These are phyloP conservation scores for Agrocybe chaxingu DNA, from an alignment of 768 basidiomycete species.

Conservation along the genomic window DNA sequence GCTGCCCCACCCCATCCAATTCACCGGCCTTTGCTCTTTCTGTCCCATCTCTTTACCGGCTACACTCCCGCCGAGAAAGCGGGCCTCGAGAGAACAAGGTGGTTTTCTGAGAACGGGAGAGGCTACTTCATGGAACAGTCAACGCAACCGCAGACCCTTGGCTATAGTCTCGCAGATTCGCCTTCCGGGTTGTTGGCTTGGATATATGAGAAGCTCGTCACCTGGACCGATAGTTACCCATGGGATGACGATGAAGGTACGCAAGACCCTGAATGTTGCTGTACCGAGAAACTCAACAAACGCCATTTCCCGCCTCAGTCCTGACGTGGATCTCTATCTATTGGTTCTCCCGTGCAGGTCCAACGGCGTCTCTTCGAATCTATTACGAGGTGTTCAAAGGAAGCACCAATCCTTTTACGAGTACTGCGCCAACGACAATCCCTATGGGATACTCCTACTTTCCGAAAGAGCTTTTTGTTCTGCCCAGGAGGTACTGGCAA, in stretches of 20 bases:
- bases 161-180: constrained; percentile 56
- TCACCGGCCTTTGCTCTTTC: constrained; percentile 18
- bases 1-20: constrained; percentile 15
- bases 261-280: not conserved
- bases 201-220: constrained; percentile 51
- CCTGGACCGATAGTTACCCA: constrained; percentile 49
- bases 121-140: constrained; percentile 40
- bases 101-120: constrained; percentile 25
- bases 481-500: constrained; percentile 27
- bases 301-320: constrained; percentile 31
- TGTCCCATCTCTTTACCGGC: constrained; percentile 21
- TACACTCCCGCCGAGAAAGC: constrained; percentile 32
- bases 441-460: constrained; percentile 52
- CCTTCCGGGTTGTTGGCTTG: constrained; percentile 52
- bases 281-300: not conserved
- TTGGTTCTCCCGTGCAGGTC: constrained; percentile 57
- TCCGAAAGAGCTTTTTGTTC: constrained; percentile 39
- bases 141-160: constrained; percentile 51
- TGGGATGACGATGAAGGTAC: constrained; percentile 58
- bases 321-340: constrained; percentile 56
- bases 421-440: constrained; percentile 19
- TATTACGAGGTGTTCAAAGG: constrained; percentile 47
- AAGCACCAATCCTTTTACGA: constrained; percentile 7
- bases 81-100: constrained; percentile 25
- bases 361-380: constrained; percentile 53